Evolutionary conservation across 2,329 filamentous ascomycete species (phyloP).

Genomic region (Ophiostoma australiae): DNA sequence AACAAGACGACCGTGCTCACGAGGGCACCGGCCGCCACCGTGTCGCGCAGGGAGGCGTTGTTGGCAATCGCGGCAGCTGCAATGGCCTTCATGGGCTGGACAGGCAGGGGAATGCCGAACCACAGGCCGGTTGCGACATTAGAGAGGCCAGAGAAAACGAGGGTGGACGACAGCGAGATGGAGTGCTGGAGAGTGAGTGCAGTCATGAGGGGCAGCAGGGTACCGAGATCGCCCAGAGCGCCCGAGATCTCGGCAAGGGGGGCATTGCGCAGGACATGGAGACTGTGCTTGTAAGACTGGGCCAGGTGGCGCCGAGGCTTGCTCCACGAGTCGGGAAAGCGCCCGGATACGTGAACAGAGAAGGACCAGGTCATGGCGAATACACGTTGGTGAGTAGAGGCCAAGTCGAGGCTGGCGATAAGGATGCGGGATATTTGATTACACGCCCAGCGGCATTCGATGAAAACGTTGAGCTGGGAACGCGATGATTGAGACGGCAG

Average conservation of each 20-base stretch:
- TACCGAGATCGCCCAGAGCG: slow-evolving; percentile 81
- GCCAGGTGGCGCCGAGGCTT: slow-evolving; percentile 29
- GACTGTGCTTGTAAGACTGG: slow-evolving; percentile 44
- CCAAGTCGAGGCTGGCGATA: not conserved
- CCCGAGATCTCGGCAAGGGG: slow-evolving; percentile 75
- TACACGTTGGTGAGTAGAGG: not conserved
- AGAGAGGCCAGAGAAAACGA: slow-evolving; percentile 82
- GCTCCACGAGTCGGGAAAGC: slow-evolving; percentile 1
- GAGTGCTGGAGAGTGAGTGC: slow-evolving; percentile 73
- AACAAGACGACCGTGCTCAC: slow-evolving; percentile 69
- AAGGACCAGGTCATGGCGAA: not conserved
- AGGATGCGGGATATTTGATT: slow-evolving; percentile 3
- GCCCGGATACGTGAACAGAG: not conserved
- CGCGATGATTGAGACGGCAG: not conserved
- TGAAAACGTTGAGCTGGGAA: not conserved
- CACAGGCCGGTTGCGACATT: slow-evolving; percentile 76
- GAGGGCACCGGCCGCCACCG: slow-evolving; percentile 76
- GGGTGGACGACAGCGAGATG: slow-evolving; percentile 74
- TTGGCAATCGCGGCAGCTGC: slow-evolving; percentile 80
- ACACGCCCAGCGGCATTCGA: not conserved
- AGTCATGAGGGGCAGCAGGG: slow-evolving; percentile 82
- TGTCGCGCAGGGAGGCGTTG: slow-evolving; percentile 61
- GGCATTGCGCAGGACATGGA: slow-evolving; percentile 43
- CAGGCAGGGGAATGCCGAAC: slow-evolving; percentile 85
- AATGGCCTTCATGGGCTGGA: slow-evolving; percentile 86